Percentiles rank a stretch among this genome's conserved stretches.
phyloP scores from a whole-genome alignment of 371 early-diverging fungal genomes.

The Actinomortierella wolfii region DNA sequence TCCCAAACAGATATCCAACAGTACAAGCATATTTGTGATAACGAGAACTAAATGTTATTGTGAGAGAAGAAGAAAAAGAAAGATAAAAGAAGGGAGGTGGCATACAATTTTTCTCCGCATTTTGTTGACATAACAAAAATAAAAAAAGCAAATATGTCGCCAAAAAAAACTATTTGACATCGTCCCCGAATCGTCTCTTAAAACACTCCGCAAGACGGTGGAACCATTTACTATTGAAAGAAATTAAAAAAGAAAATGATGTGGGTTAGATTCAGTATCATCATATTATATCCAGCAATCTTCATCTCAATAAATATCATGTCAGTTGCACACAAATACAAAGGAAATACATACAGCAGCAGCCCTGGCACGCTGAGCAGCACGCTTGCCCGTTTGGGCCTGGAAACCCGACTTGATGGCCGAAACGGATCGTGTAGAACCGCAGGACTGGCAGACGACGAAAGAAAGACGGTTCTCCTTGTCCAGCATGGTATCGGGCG shows the following conservation, averaged over 20 bases:
- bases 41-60: too few relatives aligned
- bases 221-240: background rate
- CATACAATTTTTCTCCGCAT: background rate
- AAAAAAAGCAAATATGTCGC: background rate
- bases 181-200: slow-evolving; percentile 4
- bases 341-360: slow-evolving; percentile 26
- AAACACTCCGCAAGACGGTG: background rate
- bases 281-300: background rate
- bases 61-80: too few relatives aligned
- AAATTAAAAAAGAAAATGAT: too few relatives aligned
- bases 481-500: slow-evolving; percentile 93
- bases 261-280: background rate
- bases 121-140: background rate
- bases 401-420: slow-evolving; percentile 99
- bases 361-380: slow-evolving; percentile 49
- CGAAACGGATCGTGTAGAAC: slow-evolving; percentile 95
- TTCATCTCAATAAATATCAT: background rate
- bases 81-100: too few relatives aligned
- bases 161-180: slow-evolving; percentile 3
- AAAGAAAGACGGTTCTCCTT: slow-evolving; percentile 99
- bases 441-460: slow-evolving; percentile 98
- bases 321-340: background rate
- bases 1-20: too few relatives aligned
- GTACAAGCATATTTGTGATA: too few relatives aligned
- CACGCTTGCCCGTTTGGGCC: slow-evolving; percentile 82